Base-by-base conservation (phyloP, 148 eudicot species). In the Cornus controversa region DNA sequence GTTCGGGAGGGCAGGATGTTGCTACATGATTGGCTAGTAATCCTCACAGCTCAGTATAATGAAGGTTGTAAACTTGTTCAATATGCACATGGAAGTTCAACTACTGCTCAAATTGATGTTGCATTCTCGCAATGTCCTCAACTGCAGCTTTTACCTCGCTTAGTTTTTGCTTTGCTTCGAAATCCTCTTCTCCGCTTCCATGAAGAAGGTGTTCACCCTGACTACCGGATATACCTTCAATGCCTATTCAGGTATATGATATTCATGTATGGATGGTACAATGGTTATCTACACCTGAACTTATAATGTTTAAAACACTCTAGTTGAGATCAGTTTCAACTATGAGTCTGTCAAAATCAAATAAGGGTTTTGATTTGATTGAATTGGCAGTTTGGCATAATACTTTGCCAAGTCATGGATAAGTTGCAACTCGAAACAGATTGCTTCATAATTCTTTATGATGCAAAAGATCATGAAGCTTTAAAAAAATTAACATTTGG, bases 191-290 rank as follows among this genome's bases (percentile, higher is more conserved):
- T 96, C 73, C 99, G 94, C 65, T 82, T 96, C 69, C 99, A 96
- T 81, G 99, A 93, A 86, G 98, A 96, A 85, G 99, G 98, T 57
- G 93, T 96, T 84, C 99, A 96, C 83, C 99, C 99, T 62, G 99
- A 96, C 81, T 90, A 89, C 76, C 91, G 99, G 67, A 96, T 96
- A 82, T 93, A 88, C 83, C 87, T 96, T 79, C 99, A 96, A 82
- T 96, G 94, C 84, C 93, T 96, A 47, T 93, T 91, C 89, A 93
- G 99, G 99, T 96, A 89, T 47, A 20, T 75, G 70, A 27, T 37
- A 20, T 14, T 66, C 24, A 20, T 42, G 53, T 69, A 60, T n/a
- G 4, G 8, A 60, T 40, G 10, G 34, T 5, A 31, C 34, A 31
- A 31, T 31, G 34, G 34, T 5, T 31, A 31, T 31, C 34, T 31